Evolutionary conservation across 1,139 yeast species (phyloP).

Genomic region (Suhomyces yuchorum): DNA sequence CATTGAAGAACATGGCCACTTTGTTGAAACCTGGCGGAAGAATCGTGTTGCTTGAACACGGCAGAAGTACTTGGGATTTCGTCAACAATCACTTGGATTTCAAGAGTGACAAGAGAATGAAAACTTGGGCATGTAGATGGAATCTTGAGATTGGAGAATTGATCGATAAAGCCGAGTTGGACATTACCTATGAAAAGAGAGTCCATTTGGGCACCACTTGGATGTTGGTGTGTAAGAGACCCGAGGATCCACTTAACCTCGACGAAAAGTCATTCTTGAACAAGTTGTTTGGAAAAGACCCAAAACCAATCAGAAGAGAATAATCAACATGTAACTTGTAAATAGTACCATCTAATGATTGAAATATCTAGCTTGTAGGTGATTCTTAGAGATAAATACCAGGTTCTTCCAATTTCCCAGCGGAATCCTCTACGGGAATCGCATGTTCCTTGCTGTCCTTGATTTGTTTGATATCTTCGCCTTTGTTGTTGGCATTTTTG

Average conservation of each 20-base stretch:
- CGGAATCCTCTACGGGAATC: not conserved
- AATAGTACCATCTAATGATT: slow-evolving; percentile 7
- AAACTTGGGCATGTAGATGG: slow-evolving; percentile 98
- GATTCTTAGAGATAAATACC: not conserved
- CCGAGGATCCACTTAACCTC: slow-evolving; percentile 56
- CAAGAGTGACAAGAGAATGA: slow-evolving; percentile 79
- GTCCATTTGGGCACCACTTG: slow-evolving; percentile 94
- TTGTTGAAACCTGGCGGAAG: slow-evolving; percentile 90
- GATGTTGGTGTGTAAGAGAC: slow-evolving; percentile 74
- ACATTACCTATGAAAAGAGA: slow-evolving; percentile 74
- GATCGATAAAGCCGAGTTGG: slow-evolving; percentile 80
- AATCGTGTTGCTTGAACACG: slow-evolving; percentile 86
- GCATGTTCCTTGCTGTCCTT: too few relatives aligned
- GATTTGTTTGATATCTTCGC: not conserved
- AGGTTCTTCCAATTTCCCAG: not conserved
- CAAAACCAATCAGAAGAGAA: slow-evolving; percentile 29
- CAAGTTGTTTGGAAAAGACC: slow-evolving; percentile 45
- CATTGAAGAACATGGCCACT: slow-evolving; percentile 70
- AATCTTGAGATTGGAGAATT: slow-evolving; percentile 88
- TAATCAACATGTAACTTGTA: slow-evolving; percentile 17
- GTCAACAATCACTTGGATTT: slow-evolving; percentile 81
- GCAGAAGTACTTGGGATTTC: slow-evolving; percentile 77
- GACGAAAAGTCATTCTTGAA: slow-evolving; percentile 49
- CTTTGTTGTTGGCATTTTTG: slow-evolving; percentile 11
- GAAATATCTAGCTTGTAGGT: not conserved